Evolutionary conservation across 129 eudicot species (phyloP), one percentile per base, ranked within the genome.

Genomic region (Flaveria ramosissima): DNA sequence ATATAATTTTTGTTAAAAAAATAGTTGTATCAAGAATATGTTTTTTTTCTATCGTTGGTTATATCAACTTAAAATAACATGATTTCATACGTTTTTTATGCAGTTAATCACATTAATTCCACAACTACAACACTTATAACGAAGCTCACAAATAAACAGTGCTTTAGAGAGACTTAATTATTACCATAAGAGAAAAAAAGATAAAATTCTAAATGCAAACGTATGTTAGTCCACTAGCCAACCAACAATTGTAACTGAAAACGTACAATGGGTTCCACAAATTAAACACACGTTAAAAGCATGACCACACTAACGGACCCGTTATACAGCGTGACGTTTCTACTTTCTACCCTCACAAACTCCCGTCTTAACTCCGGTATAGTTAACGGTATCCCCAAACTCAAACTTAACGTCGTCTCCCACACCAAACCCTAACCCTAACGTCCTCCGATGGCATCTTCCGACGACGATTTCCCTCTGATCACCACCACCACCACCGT

Each of bases 391-490:
- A 23, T 77, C 52, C 67, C 67, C 60, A 77, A 74, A 26, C 62
- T 39, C 87, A 12, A 68, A 86, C 78, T 78, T 84, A 84, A 84
- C 89, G 92, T 87, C 92, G 88, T 87, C 84, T 84, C 75, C 77
- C 85, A 46, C 80, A 41, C 42, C 86, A 3, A 48, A 77, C 81
- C 81, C 88, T 75, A 78, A 78, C 88, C 59, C 78, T 85, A 74
- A 82, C 86, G 84, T 70, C 77, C 70, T 53, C 80, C 86, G 66
- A 88, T 85, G 93, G 83, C 93, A 45, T 83, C 90, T 68, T 87
- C 91, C 83, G 96, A 87, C 82, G 92, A 92, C 86, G 98, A 90
- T 52, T 93, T 93, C 86, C 81, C 95, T 63, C 84, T 93, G 80
- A 92, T 93, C 88, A 86, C 77, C 69, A 86, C 73, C 88, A 76